These are phyloP conservation scores for Yarrowia keelungensis DNA, from an alignment of 805 yeast species.

Conservation along the genomic window DNA sequence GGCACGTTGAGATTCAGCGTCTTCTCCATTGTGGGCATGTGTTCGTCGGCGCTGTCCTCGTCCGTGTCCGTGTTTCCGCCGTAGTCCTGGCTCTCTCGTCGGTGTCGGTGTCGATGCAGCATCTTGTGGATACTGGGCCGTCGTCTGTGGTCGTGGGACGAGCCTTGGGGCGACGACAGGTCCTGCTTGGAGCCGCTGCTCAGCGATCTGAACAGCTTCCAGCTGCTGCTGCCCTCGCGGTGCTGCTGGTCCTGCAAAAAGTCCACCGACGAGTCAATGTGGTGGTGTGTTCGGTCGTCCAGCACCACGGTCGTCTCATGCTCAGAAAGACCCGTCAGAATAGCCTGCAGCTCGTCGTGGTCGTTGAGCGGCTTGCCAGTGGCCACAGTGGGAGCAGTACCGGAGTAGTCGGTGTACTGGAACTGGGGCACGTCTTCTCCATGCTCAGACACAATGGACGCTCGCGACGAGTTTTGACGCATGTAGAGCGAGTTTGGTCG, in stretches of 20 bases:
- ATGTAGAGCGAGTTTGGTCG: conserved; percentile 37
- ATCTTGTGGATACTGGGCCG: conserved; percentile 20
- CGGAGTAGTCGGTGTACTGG: conserved; percentile 24
- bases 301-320: conserved; percentile 49
- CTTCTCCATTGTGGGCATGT: conserved; percentile 4
- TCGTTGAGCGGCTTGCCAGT: conserved; percentile 41
- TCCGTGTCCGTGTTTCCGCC: conserved; percentile 22
- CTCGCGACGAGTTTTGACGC: conserved; percentile 31
- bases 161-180: not conserved
- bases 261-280: conserved; percentile 51
- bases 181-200: conserved; percentile 25
- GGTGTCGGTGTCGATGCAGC: conserved; percentile 20
- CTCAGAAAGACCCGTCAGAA: conserved; percentile 50
- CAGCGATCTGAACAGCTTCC: conserved; percentile 34
- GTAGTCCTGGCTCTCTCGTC: conserved; percentile 18
- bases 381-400: conserved; percentile 12
- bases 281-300: conserved; percentile 45
- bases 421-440: conserved; percentile 21
- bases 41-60: conserved; percentile 11
- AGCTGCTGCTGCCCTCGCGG: conserved; percentile 41
- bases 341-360: conserved; percentile 47
- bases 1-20: conserved; percentile 10
- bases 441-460: conserved; percentile 15
- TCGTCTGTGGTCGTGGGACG: not conserved
- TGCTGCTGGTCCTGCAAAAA: conserved; percentile 49